Evolutionary conservation across 345 rosid genomes (phyloP).

Genomic region (Bruguiera sexangula): DNA sequence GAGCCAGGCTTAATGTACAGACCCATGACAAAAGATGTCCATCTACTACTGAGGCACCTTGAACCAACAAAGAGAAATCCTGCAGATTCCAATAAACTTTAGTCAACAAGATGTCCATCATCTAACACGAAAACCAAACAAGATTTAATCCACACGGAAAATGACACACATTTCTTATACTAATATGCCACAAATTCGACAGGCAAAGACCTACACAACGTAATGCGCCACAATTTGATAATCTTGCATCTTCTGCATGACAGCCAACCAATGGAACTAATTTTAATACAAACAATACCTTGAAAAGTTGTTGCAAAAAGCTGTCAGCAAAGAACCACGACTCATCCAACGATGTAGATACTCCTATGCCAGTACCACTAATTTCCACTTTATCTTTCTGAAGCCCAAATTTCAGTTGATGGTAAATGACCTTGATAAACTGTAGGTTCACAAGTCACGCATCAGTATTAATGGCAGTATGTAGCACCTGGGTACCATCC

Average conservation of each 20-base stretch:
- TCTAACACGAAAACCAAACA: background rate
- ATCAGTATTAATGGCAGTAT: background rate
- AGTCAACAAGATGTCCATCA: conserved; percentile 2
- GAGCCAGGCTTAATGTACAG: conserved; percentile 23
- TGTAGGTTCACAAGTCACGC: conserved; percentile 25
- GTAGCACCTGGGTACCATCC: background rate
- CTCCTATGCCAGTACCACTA: conserved; percentile 42
- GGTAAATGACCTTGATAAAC: conserved; percentile 77
- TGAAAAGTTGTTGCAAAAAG: conserved; percentile 73
- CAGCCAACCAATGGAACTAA: background rate
- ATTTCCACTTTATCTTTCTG: conserved; percentile 48
- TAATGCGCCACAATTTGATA: background rate
- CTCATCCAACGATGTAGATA: conserved; percentile 63
- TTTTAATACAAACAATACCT: conserved; percentile 36
- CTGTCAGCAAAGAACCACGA: conserved; percentile 82
- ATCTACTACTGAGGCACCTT: conserved; percentile 67
- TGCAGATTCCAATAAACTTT: conserved; percentile 29
- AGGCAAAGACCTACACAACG: background rate
- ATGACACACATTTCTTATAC: no score
- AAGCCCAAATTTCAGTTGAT: conserved; percentile 86
- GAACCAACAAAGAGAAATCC: conserved; percentile 76
- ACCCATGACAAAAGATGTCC: conserved; percentile 93
- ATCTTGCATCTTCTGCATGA: background rate
- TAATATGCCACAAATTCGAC: background rate
- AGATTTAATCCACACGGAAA: background rate